These are phyloP conservation scores for Microsporum audouinii DNA, from an alignment of 2,329 filamentous ascomycete genomes.

Conservation along the genomic window DNA sequence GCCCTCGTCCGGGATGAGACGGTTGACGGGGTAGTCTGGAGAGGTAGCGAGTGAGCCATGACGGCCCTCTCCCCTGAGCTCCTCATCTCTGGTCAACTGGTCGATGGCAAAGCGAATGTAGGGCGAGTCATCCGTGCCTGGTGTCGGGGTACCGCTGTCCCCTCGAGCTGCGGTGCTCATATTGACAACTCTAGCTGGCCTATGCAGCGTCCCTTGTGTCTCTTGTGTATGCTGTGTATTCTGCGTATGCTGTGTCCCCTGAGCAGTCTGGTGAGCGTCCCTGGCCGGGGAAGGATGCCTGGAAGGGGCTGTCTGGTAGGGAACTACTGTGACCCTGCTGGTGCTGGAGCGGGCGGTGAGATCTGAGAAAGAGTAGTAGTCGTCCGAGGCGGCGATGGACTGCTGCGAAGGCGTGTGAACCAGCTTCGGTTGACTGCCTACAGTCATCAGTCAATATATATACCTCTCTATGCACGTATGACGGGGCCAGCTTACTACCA, in stretches of 20 bases:
- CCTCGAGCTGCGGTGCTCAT: slow-evolving; percentile 13
- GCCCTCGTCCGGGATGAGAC: slow-evolving; percentile 38
- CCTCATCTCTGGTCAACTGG: slow-evolving; percentile 65
- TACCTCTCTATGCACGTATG: background rate
- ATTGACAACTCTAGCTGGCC: background rate
- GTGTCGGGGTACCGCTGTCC: slow-evolving; percentile 45
- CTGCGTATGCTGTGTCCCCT: slow-evolving; percentile 15
- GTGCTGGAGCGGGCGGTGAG: slow-evolving; percentile 28
- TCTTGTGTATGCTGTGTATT: background rate
- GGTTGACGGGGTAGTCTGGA: slow-evolving; percentile 38
- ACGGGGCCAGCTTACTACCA: slow-evolving; percentile 7
- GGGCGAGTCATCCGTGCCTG: slow-evolving; percentile 70
- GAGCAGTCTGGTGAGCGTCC: too few species aligned
- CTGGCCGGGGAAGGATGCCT: slow-evolving; percentile 15
- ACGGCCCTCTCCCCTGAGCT: slow-evolving; percentile 45
- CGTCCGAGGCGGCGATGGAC: slow-evolving; percentile 39
- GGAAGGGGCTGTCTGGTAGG: slow-evolving; percentile 37
- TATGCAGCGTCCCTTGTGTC: background rate
- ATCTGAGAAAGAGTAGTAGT: slow-evolving; percentile 40
- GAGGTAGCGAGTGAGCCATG: slow-evolving; percentile 35
- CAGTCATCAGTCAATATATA: background rate
- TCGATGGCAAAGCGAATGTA: slow-evolving; percentile 86
- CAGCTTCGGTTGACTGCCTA: slow-evolving; percentile 37
- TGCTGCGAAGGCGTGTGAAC: slow-evolving; percentile 33
- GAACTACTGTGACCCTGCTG: slow-evolving; percentile 30